Evolutionary conservation across 2,329 filamentous ascomycete species (phyloP), one percentile per base, ranked within the genome.

Genomic region (Monosporascus sp.): DNA sequence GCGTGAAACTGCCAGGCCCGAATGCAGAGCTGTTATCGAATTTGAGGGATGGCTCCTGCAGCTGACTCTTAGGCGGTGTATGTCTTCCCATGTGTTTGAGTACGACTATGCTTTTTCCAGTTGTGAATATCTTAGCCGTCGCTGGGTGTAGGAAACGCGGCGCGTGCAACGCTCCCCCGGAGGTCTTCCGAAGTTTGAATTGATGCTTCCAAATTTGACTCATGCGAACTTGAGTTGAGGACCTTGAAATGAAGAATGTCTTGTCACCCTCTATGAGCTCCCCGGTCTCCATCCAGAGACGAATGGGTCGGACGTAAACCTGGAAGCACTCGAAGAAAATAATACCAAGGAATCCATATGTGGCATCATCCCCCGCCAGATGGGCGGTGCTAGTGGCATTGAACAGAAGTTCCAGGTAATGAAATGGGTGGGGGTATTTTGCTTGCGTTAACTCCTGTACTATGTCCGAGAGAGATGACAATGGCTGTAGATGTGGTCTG

Each of bases 101-200:
- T 45, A 97, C 87, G 1, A 94, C 83, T 52, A 94, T 86, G 62
- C 88, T 95, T 70, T 97, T 97, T 0, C 93, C 93, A 1, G 90
- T 86, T 1, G 86, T 91, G 63, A 96, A 93, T 38, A 97, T 90
- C 57, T 85, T 88, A 24, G 76, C 73, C 0, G 83, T 84, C 2
- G 86, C 81, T 2, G 86, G 79, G 40, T 85, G 82, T 5, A 97
- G 76, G 59, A 96, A 97, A 3, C 73, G 78, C 0, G 93, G 92
- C 0, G 87, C 85, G 61, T 87, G 84, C 1, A 91, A 68, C 2
- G 72, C 71, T 17, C 85, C 84, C 43, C 83, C 75, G 3, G 78
- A 69, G 1, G 84, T 82, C 14, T 74, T 76, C 26, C 86, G 82
- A 16, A 97, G 74, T 22, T 79, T 76, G 68, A 86, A 97, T 62